Conservation (phyloP, 2,329 filamentous ascomycete genomes). For the Penicillium vulpinum region DNA sequence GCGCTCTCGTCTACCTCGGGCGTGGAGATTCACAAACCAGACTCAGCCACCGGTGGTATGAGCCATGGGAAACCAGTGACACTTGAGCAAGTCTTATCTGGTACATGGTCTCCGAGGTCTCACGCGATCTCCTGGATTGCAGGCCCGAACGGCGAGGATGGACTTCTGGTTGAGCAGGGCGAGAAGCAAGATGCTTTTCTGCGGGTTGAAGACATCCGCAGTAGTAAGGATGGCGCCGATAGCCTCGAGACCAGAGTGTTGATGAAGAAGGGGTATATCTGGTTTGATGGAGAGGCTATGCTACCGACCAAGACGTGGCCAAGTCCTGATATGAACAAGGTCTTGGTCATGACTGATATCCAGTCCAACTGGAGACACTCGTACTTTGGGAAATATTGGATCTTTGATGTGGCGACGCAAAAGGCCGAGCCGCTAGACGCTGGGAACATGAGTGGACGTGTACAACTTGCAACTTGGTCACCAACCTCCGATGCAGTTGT, state of each 20-base stretch:
- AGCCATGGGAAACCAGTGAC: conserved; percentile 45
- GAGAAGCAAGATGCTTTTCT: conserved; percentile 68
- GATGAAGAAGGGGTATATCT: conserved; percentile 69
- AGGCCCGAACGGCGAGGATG: conserved; percentile 62
- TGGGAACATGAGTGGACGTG: conserved; percentile 59
- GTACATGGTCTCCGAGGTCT: conserved; percentile 38
- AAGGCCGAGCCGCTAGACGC: conserved; percentile 75
- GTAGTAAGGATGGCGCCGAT: conserved; percentile 48
- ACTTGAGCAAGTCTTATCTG: conserved; percentile 43
- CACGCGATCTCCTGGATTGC: conserved; percentile 51
- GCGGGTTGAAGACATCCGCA: conserved; percentile 81
- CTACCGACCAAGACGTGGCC: conserved; percentile 67
- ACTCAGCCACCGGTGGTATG: conserved; percentile 32
- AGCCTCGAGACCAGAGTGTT: conserved; percentile 63
- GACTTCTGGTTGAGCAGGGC: conserved; percentile 72
- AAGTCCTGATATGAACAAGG: conserved; percentile 80
- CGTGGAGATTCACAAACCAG: conserved; percentile 30
- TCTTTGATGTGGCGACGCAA: conserved; percentile 85
- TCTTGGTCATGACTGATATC: conserved; percentile 73
- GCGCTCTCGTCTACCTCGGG: conserved; percentile 25
- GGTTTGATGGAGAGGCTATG: conserved; percentile 57
- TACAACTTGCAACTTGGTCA: conserved; percentile 89
- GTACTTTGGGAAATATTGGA: conserved; percentile 81
- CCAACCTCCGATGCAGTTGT: conserved; percentile 81
- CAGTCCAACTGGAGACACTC: conserved; percentile 88